Base-by-base conservation (phyloP, 208 protist genomes). In the Leptomonas seymouri region DNA sequence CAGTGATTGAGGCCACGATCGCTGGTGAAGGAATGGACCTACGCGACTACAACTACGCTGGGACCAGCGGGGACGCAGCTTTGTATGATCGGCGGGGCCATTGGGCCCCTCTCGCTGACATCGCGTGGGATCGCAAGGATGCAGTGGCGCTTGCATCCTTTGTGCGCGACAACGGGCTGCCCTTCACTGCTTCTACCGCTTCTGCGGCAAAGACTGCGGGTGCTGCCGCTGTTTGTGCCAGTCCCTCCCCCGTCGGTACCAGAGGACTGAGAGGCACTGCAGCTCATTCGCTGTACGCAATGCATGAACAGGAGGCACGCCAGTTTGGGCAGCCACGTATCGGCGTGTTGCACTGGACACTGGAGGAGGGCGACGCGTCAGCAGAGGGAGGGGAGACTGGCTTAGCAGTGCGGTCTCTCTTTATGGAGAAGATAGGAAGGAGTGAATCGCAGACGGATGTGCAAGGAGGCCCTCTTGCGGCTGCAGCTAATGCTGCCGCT, bases 1-100 rank as follows among this genome's bases (percentile, higher is more conserved):
- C 84, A 15, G 77, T 95, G 23, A 76, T 95, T 28, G 57, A 74
- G 49, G 86, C 86, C 2, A 85, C 81, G 18, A 63, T 92, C 12
- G 68, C 66, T 27, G 48, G 69, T 1, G 65, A 60, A 2, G 48
- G 45, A 20, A 30, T 9, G 12, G 58, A 62, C n/a, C 12, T 21
- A 4, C 9, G 3, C 34, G 41, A 59, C 36, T 54, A 34, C 34
- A n/a, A 2, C 27, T 5, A 36, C 27, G 23, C n/a, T 18, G 25
- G 27, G 34, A 34, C 16, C 0, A 25, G 23, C 42, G 28, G 39
- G 2, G 23, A 6, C 14, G 41, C 27, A 23, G n/a, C 39, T 66
- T 39, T 71, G 9, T 28, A 51, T 12, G 63, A 36, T 8, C 46
- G 41, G 25, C 72, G 50, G 30, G 62, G 56, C 14, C 63, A 60